A percentile compares a stretch with the other conserved stretches of the same genome.
Evolutionary conservation across 2,329 filamentous ascomycete genomes (phyloP).

Genomic region (Sclerotinia subarctica): DNA sequence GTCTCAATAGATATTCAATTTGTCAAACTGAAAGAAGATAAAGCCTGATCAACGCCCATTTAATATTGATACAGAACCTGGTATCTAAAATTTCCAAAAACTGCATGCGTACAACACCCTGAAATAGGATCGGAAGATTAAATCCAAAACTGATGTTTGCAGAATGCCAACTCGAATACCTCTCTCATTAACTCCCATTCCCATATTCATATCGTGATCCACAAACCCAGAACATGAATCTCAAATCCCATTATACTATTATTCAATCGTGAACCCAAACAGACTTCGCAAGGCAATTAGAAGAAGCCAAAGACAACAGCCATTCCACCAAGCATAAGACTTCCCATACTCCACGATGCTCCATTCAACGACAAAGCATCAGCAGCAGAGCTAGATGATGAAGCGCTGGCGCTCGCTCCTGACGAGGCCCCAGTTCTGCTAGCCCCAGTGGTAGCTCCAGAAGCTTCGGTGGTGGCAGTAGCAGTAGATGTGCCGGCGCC

Average conservation of each 20-base stretch:
- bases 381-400: neutral
- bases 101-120: neutral
- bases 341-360: constrained; percentile 3
- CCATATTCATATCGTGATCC: neutral
- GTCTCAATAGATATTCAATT: too few relatives aligned
- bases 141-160: constrained; percentile 8
- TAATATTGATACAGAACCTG: neutral
- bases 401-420: neutral
- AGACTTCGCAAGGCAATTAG: neutral
- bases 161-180: neutral
- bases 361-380: constrained; percentile 6
- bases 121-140: neutral
- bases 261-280: neutral
- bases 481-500: constrained; percentile 9
- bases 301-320: constrained; percentile 18
- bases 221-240: neutral
- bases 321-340: constrained; percentile 17
- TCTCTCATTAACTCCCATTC: constrained; percentile 15
- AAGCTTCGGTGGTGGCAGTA: constrained; percentile 1
- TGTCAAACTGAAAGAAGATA: neutral
- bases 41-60: neutral
- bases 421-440: neutral
- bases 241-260: neutral
- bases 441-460: neutral
- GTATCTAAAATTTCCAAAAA: neutral